A percentile compares a stretch with the other conserved stretches of the same genome.
Evolutionary conservation across 768 basidiomycete genomes (phyloP).

Genomic region (Hydnum rufescens): DNA sequence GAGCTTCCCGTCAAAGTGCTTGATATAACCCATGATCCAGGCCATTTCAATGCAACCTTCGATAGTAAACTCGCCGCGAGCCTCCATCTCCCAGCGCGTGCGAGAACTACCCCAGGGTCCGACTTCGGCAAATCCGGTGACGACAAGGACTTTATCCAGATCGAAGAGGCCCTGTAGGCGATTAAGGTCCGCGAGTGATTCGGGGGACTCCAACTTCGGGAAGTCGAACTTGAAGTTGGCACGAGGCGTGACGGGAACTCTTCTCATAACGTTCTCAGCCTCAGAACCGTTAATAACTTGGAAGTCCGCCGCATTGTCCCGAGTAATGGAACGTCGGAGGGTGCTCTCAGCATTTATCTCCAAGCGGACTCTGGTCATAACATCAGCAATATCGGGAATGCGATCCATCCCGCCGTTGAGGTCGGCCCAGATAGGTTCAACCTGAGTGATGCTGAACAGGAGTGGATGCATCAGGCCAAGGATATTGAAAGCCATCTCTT

Average conservation of each 20-base stretch:
- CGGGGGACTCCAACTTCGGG: constrained; percentile 58
- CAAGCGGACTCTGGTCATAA: constrained; percentile 70
- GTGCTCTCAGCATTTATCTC: constrained; percentile 73
- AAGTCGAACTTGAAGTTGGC: constrained; percentile 97
- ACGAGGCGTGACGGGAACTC: constrained; percentile 80
- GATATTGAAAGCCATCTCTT: constrained; percentile 99
- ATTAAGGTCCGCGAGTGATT: constrained; percentile 50
- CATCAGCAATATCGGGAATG: constrained; percentile 81
- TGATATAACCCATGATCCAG: constrained; percentile 98
- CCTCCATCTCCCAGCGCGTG: constrained; percentile 99
- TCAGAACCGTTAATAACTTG: constrained; percentile 75
- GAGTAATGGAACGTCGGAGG: constrained; percentile 78
- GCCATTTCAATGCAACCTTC: constrained; percentile 99
- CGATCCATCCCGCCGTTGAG: constrained; percentile 97
- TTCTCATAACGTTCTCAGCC: constrained; percentile 82
- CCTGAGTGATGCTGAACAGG: constrained; percentile 96
- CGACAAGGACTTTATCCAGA: constrained; percentile 85
- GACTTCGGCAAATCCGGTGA: constrained; percentile 94
- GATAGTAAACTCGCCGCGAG: constrained; percentile 88
- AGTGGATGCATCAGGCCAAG: constrained; percentile 98
- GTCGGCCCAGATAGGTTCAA: constrained; percentile 99
- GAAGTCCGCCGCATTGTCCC: constrained; percentile 93
- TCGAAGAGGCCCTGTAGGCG: constrained; percentile 79
- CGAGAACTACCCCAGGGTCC: constrained; percentile 97
- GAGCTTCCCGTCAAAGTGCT: constrained; percentile 93